These are phyloP conservation scores for Scalesia atractyloides DNA, from an alignment of 129 eudicot genomes.

Conservation along the genomic window DNA sequence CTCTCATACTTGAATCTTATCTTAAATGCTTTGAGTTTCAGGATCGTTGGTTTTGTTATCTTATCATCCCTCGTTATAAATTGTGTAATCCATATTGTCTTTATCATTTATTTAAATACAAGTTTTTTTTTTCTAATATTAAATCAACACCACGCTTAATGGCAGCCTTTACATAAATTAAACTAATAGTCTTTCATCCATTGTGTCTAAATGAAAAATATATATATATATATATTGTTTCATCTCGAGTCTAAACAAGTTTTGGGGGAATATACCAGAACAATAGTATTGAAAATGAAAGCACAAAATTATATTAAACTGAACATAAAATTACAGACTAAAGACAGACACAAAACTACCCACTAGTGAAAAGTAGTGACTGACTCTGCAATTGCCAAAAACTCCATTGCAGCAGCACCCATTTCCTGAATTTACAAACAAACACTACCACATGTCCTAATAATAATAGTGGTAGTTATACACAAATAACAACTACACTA, in stretches of 20 bases:
- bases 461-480: constrained; percentile 24
- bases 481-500: constrained; percentile 1
- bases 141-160: too few relatives aligned
- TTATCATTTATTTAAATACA: too few relatives aligned
- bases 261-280: background rate
- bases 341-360: background rate
- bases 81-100: too few relatives aligned
- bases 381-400: constrained; percentile 78
- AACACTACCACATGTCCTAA: constrained; percentile 16
- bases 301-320: background rate
- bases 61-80: too few relatives aligned
- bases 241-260: background rate
- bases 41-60: too few relatives aligned
- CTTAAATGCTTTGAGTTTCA: too few relatives aligned
- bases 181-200: too few relatives aligned
- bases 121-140: too few relatives aligned
- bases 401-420: constrained; percentile 59
- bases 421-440: constrained; percentile 23
- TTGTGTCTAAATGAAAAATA: too few relatives aligned
- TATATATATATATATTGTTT: too few relatives aligned
- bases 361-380: constrained; percentile 14
- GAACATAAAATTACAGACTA: constrained; percentile 9
- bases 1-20: too few relatives aligned
- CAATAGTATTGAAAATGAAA: background rate
- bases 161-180: too few relatives aligned